phyloP scores from a whole-genome alignment of 495 filamentous ascomycete genomes.

The Aspergillus sclerotioniger region DNA sequence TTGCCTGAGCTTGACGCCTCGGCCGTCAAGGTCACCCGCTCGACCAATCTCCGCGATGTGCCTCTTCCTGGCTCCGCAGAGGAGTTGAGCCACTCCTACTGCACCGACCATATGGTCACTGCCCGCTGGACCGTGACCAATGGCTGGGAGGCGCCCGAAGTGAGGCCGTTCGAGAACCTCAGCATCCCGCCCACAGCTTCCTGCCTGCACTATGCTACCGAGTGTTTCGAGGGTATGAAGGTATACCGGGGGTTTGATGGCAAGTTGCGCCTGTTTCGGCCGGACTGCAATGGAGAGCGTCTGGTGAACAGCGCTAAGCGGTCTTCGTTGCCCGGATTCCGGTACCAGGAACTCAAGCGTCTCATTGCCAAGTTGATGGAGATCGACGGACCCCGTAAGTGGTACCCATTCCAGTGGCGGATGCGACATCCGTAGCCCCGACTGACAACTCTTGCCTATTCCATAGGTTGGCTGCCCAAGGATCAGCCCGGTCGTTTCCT shows the following conservation, averaged over 20 bases:
- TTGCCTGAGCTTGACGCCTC: conserved; percentile 66
- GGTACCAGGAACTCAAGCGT: conserved; percentile 66
- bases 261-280: conserved; percentile 76
- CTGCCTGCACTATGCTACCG: conserved; percentile 35
- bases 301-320: conserved; percentile 69
- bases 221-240: conserved; percentile 23
- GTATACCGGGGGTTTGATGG: conserved; percentile 20
- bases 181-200: conserved; percentile 80
- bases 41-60: conserved; percentile 64
- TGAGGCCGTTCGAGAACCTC: conserved; percentile 78
- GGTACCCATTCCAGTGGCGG: neutral
- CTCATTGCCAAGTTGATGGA: conserved; percentile 67
- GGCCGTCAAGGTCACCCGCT: conserved; percentile 65
- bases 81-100: conserved; percentile 53
- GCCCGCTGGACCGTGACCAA: conserved; percentile 61
- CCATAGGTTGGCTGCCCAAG: conserved; percentile 72
- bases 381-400: conserved; percentile 44
- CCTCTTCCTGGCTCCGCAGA: conserved; percentile 58
- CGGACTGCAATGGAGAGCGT: conserved; percentile 70
- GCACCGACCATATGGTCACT: conserved; percentile 90
- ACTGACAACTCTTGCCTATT: conserved; percentile 3
- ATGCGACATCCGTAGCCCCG: neutral
- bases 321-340: conserved; percentile 75
- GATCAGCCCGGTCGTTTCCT: conserved; percentile 60
- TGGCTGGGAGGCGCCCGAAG: conserved; percentile 77